Evolutionary conservation across 768 basidiomycete species (phyloP).

Genomic region (Amanita inopinata): DNA sequence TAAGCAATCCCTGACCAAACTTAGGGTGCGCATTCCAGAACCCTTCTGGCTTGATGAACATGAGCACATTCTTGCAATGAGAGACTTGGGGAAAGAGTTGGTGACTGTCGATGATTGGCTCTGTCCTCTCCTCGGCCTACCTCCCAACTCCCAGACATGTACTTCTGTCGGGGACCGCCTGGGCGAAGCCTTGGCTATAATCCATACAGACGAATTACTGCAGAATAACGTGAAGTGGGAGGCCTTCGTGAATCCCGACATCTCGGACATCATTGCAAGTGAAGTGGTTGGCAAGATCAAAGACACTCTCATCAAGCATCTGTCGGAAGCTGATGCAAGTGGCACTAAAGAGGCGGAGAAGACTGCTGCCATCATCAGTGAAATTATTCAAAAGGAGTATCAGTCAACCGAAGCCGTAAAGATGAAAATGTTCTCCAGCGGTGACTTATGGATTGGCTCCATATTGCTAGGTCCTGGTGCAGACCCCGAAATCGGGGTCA

Average conservation of each 20-base stretch:
- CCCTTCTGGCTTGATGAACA: neutral
- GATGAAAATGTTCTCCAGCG: neutral
- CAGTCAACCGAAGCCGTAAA: too few species aligned
- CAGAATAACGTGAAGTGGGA: neutral
- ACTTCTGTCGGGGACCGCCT: neutral
- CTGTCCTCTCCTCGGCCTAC: neutral
- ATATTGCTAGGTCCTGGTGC: neutral
- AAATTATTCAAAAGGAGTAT: neutral
- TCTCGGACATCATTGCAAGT: neutral
- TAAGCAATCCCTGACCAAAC: neutral
- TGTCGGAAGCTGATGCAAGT: neutral
- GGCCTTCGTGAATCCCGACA: neutral
- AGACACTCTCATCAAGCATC: neutral
- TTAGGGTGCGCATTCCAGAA: neutral
- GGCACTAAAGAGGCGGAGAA: neutral
- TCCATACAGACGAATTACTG: neutral
- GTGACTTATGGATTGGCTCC: neutral
- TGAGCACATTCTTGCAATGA: neutral
- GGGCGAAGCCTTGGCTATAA: neutral
- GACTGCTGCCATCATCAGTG: neutral
- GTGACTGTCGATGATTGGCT: neutral
- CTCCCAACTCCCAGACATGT: neutral
- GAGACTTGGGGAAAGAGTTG: neutral
- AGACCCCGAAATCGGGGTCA: neutral
- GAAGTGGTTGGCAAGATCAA: neutral